phyloP scores from a whole-genome alignment of 306 rosid species.

The Quercus parvula region DNA sequence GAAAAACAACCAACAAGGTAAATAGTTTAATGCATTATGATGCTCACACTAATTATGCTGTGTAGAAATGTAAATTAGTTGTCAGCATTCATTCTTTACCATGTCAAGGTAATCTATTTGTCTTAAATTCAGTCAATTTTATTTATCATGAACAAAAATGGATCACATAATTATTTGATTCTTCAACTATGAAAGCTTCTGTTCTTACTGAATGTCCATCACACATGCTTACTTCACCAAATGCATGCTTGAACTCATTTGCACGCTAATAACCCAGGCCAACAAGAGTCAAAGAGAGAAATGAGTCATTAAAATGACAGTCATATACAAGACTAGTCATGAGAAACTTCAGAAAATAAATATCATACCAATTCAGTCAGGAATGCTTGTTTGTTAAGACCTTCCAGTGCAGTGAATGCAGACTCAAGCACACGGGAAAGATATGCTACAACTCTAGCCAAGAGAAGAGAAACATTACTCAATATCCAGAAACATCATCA shows the following conservation, averaged over 20 bases:
- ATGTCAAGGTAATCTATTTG: not conserved
- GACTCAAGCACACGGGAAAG: constrained; percentile 98
- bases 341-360: constrained; percentile 10
- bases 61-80: not conserved
- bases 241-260: not conserved
- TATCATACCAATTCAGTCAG: constrained; percentile 77
- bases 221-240: not conserved
- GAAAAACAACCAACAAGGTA: not conserved
- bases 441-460: constrained; percentile 89
- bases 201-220: not conserved
- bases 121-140: not conserved
- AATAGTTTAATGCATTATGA: not conserved
- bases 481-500: constrained; percentile 24
- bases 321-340: constrained; percentile 1
- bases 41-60: not conserved
- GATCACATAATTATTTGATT: not conserved
- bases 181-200: not conserved
- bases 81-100: not conserved
- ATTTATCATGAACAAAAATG: not conserved
- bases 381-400: constrained; percentile 98
- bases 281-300: not conserved
- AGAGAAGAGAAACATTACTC: constrained; percentile 21
- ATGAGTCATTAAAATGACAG: constrained; percentile 9
- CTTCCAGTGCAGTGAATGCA: constrained; percentile 92
- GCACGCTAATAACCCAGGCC: constrained; percentile 3